phyloP scores from a whole-genome alignment of 805 yeast species.

The Lachancea fermentati region DNA sequence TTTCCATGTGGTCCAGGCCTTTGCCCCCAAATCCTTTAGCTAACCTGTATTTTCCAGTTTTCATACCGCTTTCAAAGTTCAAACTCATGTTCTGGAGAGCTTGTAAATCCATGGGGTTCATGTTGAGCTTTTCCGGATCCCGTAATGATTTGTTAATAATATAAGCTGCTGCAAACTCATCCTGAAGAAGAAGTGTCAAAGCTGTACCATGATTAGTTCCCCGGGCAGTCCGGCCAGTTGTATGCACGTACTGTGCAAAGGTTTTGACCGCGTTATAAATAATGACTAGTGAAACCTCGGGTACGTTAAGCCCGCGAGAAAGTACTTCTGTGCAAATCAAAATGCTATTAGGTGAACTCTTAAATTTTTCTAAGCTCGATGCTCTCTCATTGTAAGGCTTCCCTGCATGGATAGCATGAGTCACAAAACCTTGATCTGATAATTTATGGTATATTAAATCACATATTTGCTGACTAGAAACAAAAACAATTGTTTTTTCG shows the following conservation, averaged over 20 bases:
- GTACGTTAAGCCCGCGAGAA: constrained; percentile 94
- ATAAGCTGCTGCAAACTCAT: constrained; percentile 65
- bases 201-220: constrained; percentile 76
- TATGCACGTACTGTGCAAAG: constrained; percentile 91
- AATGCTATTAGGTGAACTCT: constrained; percentile 51
- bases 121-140: constrained; percentile 34
- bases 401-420: constrained; percentile 85
- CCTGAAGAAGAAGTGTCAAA: constrained; percentile 61
- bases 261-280: constrained; percentile 82
- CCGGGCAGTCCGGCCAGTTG: constrained; percentile 94
- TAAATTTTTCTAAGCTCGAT: constrained; percentile 64
- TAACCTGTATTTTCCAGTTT: constrained; percentile 57
- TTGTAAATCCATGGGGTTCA: not conserved
- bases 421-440: constrained; percentile 45
- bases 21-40: constrained; percentile 89
- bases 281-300: constrained; percentile 70
- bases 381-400: constrained; percentile 81
- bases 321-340: constrained; percentile 91
- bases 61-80: constrained; percentile 53
- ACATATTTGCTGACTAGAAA: constrained; percentile 84
- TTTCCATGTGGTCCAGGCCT: constrained; percentile 76
- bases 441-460: constrained; percentile 54
- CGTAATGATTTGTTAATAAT: constrained; percentile 43
- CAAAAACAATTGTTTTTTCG: constrained; percentile 69
- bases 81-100: constrained; percentile 39